Percentiles rank a stretch among this genome's conserved stretches.
phyloP scores from a whole-genome alignment of 1,284 basidiomycete genomes.

The Entoloma clypeatum region DNA sequence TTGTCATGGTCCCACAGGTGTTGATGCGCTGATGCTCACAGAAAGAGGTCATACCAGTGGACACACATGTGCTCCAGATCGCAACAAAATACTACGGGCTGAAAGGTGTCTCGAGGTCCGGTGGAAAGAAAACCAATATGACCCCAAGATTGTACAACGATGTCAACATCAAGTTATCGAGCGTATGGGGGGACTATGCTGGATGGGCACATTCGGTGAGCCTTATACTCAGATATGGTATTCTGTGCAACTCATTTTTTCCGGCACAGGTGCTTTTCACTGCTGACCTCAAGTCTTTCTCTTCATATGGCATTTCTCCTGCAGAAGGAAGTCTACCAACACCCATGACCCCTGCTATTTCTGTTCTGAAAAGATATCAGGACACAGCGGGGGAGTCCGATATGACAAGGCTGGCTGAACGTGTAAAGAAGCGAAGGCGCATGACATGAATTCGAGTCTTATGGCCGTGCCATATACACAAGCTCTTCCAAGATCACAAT shows the following conservation, averaged over 20 bases:
- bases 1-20: not conserved
- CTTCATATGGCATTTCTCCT: slow-evolving; percentile 34
- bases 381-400: slow-evolving; percentile 2
- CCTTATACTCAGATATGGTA: slow-evolving; percentile 5
- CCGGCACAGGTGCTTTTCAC: slow-evolving; percentile 52
- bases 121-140: slow-evolving; percentile 57
- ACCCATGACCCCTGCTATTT: slow-evolving; percentile 24
- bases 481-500: no score
- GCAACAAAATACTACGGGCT: slow-evolving; percentile 81
- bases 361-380: slow-evolving; percentile 25
- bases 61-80: slow-evolving; percentile 90
- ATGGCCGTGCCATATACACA: not conserved
- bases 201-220: slow-evolving; percentile 91
- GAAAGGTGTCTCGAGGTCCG: slow-evolving; percentile 35
- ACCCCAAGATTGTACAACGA: slow-evolving; percentile 77
- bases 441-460: not conserved
- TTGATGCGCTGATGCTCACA: slow-evolving; percentile 26
- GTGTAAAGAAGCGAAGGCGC: slow-evolving; percentile 28
- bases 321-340: slow-evolving; percentile 21
- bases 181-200: slow-evolving; percentile 80
- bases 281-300: slow-evolving; percentile 50
- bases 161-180: slow-evolving; percentile 60
- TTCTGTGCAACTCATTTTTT: slow-evolving; percentile 1
- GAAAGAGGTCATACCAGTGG: slow-evolving; percentile 85
- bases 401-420: slow-evolving; percentile 24